Percentiles rank a stretch among this genome's conserved stretches.
Conservation (phyloP, 441 rosid genomes). For the Jatropha multifida region DNA sequence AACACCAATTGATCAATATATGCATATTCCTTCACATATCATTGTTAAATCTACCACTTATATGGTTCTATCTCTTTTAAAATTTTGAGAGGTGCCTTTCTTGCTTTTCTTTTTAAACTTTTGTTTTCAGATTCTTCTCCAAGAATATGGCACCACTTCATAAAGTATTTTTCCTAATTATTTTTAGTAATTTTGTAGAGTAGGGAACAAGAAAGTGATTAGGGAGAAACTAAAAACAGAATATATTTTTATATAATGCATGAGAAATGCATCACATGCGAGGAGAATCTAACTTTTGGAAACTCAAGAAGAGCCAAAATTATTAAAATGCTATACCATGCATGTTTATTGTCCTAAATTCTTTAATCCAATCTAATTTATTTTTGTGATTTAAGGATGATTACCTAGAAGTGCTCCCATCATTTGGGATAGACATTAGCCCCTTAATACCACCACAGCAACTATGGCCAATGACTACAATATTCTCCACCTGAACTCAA, state of each 20-base stretch:
- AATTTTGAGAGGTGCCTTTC: background rate
- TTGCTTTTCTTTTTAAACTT: conserved; percentile 9
- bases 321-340: background rate
- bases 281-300: conserved; percentile 2
- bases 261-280: conserved; percentile 20
- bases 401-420: conserved; percentile 61
- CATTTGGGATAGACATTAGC: conserved; percentile 78
- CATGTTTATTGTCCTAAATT: background rate
- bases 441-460: conserved; percentile 95
- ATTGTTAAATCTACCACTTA: background rate
- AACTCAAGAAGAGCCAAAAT: conserved; percentile 7
- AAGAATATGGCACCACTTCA: conserved; percentile 27
- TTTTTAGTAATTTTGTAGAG: background rate
- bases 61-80: background rate
- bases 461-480: conserved; percentile 90
- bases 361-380: background rate
- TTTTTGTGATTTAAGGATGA: background rate
- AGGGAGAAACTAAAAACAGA: background rate
- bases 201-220: conserved; percentile 3
- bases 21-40: background rate
- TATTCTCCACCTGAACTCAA: conserved; percentile 70
- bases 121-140: conserved; percentile 24
- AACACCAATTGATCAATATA: background rate
- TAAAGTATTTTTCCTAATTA: background rate
- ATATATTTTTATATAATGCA: background rate